Base-by-base conservation (phyloP, 106 monocot species). In the Triglochin maritima region DNA sequence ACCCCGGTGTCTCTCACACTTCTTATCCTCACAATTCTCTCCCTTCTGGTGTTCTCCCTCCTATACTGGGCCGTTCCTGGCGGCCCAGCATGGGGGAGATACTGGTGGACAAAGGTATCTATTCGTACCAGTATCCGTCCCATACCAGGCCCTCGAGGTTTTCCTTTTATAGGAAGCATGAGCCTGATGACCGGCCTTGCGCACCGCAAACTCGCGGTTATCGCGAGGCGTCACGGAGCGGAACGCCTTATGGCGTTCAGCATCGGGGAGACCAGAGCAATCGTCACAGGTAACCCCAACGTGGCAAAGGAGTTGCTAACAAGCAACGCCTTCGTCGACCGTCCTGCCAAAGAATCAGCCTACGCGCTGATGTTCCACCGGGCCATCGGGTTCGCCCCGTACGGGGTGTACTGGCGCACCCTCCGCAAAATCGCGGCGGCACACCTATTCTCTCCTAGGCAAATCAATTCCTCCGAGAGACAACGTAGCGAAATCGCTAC, bases 311-410 rank as follows among this genome's bases (percentile, higher is more conserved):
- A 90, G 72, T 73, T 90, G 46, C 77, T 86, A 49, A 67, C 59
- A 49, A 62, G 78, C 73, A 8, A 77, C 4, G 66, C 57, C 1
- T 90, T 90, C 67, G 90, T 83, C 8, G 90, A 86, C 69, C 81
- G 90, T 0, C 86, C 86, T 0, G 55, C 74, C 5, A 90, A 90
- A 69, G 80, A 87, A 60, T 82, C 84, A 0, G 90, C 90, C 3
- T 84, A 81, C 54, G 79, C 71, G 55, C 81, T 90, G 58, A 64
- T 86, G 74, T 91, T 91, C 71, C 78, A 84, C 70, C 79, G 81
- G 48, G 74, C 87, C 42, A 91, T 91, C 59, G 90, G 90, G n/a
- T 91, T 91, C 69, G 80, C 90, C 1, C 86, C 86, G 5, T 71
- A 77, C 68, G 84, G 90, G 10, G 59, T 3, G 7, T 87, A 87